These are phyloP conservation scores for Eucalyptus globulus DNA, from an alignment of 345 rosid species.

Conservation along the genomic window DNA sequence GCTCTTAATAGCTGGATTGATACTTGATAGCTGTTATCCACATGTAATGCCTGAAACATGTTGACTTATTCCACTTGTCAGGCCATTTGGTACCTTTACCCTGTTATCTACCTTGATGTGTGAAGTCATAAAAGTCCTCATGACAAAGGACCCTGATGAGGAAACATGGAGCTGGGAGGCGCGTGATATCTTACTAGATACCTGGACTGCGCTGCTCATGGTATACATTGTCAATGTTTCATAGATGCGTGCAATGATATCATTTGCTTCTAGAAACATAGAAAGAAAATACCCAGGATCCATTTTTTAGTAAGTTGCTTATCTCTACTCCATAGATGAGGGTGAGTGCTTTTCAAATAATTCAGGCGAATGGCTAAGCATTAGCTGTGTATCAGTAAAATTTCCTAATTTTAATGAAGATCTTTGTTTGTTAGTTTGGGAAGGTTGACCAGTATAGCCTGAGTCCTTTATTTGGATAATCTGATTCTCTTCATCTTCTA, in stretches of 20 bases:
- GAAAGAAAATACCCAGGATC: not conserved
- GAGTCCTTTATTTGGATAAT: not conserved
- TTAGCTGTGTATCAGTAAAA: not conserved
- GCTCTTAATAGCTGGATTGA: not conserved
- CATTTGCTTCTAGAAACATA: not conserved
- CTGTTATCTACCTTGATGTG: conserved; percentile 80
- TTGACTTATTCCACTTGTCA: conserved; percentile 21
- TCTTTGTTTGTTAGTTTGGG: not conserved
- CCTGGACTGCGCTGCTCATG: conserved; percentile 80
- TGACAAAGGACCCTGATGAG: conserved; percentile 47
- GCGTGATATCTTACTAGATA: conserved; percentile 91
- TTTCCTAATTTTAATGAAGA: not conserved
- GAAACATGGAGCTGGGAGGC: conserved; percentile 98
- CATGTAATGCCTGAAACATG: not conserved
- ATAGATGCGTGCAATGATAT: not conserved
- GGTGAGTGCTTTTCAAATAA: not conserved
- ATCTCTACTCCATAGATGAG: not conserved
- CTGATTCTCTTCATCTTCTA: not conserved
- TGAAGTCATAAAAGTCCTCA: conserved; percentile 75
- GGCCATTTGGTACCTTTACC: conserved; percentile 84
- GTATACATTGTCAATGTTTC: conserved; percentile 14
- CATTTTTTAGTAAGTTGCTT: not conserved
- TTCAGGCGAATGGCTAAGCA: not conserved
- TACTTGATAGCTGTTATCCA: not conserved
- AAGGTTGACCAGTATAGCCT: not conserved